These are phyloP conservation scores for Chaetomidium leptoderma DNA, from an alignment of 495 filamentous ascomycete species.

Conservation along the genomic window DNA sequence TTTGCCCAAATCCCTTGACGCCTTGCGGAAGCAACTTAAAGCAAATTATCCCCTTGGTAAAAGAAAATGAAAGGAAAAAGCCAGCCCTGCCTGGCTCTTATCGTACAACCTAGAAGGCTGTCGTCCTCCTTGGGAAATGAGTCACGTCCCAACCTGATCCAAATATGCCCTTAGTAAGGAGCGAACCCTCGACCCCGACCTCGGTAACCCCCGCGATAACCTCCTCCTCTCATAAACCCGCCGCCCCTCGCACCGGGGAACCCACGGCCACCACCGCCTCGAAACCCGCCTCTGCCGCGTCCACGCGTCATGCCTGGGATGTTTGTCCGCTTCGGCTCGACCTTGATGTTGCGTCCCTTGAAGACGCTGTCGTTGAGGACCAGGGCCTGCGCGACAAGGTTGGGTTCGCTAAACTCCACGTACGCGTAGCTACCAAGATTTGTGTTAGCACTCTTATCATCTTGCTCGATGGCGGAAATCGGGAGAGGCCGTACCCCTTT, in stretches of 20 bases:
- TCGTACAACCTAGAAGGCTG: slow-evolving; percentile 14
- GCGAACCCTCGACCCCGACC: slow-evolving; percentile 73
- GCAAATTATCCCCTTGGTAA: slow-evolving; percentile 15
- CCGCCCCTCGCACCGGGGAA: slow-evolving; percentile 49
- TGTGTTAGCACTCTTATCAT: neutral
- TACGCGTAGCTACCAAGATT: slow-evolving; percentile 77
- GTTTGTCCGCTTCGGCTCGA: slow-evolving; percentile 96
- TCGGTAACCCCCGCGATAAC: slow-evolving; percentile 78
- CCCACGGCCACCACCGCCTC: slow-evolving; percentile 60
- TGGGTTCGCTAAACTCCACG: slow-evolving; percentile 96
- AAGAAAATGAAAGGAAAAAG: slow-evolving; percentile 11
- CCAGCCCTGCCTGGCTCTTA: slow-evolving; percentile 12
- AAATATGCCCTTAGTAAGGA: slow-evolving; percentile 56
- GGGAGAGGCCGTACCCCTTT: slow-evolving; percentile 70
- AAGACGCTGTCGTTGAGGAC: slow-evolving; percentile 97
- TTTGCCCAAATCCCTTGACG: slow-evolving; percentile 25
- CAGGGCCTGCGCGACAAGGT: slow-evolving; percentile 85
- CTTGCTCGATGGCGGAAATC: too few relatives aligned
- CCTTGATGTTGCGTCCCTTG: slow-evolving; percentile 91
- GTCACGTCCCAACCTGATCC: neutral
- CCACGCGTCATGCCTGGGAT: slow-evolving; percentile 84
- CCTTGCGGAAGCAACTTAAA: slow-evolving; percentile 27
- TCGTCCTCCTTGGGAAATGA: neutral
- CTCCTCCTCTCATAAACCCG: slow-evolving; percentile 52
- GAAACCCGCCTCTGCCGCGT: slow-evolving; percentile 55